These are phyloP conservation scores for Nothophaeocryptopus gaeumannii DNA, from an alignment of 2,329 filamentous ascomycete genomes.

Conservation along the genomic window DNA sequence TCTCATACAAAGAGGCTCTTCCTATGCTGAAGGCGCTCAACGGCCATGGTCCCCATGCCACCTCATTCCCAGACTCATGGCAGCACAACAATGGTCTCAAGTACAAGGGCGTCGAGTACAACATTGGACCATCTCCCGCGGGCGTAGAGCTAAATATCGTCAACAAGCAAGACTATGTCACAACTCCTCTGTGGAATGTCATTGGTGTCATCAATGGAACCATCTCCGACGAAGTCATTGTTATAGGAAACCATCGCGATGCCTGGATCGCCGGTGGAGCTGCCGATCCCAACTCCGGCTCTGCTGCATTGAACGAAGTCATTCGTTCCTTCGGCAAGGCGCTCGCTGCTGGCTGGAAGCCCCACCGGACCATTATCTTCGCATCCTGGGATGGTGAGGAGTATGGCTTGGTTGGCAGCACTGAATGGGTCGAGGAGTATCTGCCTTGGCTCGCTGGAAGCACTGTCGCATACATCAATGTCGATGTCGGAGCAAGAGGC, in stretches of 20 bases:
- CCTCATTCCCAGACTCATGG: constrained; percentile 72
- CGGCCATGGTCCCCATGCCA: constrained; percentile 75
- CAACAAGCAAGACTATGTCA: constrained; percentile 51
- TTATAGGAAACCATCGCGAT: constrained; percentile 90
- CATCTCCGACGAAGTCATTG: constrained; percentile 77
- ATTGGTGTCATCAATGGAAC: constrained; percentile 90
- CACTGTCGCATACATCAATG: constrained; percentile 79
- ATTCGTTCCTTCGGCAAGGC: constrained; percentile 72
- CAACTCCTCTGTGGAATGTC: constrained; percentile 63
- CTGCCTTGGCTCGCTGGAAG: constrained; percentile 72
- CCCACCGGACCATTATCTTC: constrained; percentile 86
- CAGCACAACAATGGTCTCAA: constrained; percentile 58
- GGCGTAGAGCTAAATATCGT: constrained; percentile 54
- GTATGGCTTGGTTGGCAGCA: constrained; percentile 80
- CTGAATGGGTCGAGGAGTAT: constrained; percentile 91
- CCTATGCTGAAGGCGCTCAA: constrained; percentile 89
- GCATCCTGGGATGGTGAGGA: constrained; percentile 69
- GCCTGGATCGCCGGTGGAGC: constrained; percentile 86
- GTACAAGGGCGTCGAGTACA: constrained; percentile 81
- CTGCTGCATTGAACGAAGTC: constrained; percentile 74
- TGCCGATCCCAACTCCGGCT: constrained; percentile 78
- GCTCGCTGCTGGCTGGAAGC: constrained; percentile 72
- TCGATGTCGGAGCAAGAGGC: constrained; percentile 71
- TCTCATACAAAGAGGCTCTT: constrained; percentile 82
- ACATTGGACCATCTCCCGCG: constrained; percentile 77